A percentile compares a stretch with the other conserved stretches of the same genome.
These are phyloP conservation scores for Metahyphopichia silvanorum DNA, from an alignment of 805 yeast species.

Conservation along the genomic window DNA sequence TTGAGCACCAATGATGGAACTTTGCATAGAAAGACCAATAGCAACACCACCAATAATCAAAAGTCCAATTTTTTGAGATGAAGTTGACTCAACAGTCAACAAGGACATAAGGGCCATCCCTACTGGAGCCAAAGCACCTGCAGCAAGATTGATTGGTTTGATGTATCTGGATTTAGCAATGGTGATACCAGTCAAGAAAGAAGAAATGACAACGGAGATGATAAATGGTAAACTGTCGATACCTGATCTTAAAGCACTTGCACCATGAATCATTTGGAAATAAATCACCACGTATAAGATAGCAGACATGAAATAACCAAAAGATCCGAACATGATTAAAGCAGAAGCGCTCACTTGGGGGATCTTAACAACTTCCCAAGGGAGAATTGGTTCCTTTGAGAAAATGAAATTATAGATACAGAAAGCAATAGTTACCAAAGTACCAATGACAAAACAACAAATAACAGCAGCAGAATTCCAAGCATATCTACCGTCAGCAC, in stretches of 20 bases:
- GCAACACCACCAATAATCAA: conserved; percentile 47
- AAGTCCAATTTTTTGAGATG: conserved; percentile 38
- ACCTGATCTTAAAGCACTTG: conserved; percentile 44
- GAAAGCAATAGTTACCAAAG: conserved; percentile 27
- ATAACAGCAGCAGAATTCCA: conserved; percentile 58
- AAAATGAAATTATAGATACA: conserved; percentile 38
- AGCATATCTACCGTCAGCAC: conserved; percentile 39
- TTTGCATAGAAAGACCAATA: conserved; percentile 47
- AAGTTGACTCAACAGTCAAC: conserved; percentile 35
- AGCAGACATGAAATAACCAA: conserved; percentile 35
- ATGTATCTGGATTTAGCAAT: conserved; percentile 37
- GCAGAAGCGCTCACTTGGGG: conserved; percentile 37
- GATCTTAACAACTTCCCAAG: conserved; percentile 37
- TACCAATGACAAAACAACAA: conserved; percentile 45
- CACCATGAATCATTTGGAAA: conserved; percentile 46
- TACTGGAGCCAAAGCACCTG: conserved; percentile 33
- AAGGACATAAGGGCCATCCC: conserved; percentile 45
- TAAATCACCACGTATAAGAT: conserved; percentile 30
- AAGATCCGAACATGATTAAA: conserved; percentile 26
- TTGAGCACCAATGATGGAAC: conserved; percentile 43
- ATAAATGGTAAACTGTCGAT: conserved; percentile 42
- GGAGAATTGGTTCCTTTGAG: conserved; percentile 45
- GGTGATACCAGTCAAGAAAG: conserved; percentile 35
- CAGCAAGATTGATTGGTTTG: conserved; percentile 37
- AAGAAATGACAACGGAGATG: conserved; percentile 33